Evolutionary conservation across 108 stramenopile genomes (phyloP), one percentile per base, ranked within the genome.

Genomic region (Nitzschia sp.): DNA sequence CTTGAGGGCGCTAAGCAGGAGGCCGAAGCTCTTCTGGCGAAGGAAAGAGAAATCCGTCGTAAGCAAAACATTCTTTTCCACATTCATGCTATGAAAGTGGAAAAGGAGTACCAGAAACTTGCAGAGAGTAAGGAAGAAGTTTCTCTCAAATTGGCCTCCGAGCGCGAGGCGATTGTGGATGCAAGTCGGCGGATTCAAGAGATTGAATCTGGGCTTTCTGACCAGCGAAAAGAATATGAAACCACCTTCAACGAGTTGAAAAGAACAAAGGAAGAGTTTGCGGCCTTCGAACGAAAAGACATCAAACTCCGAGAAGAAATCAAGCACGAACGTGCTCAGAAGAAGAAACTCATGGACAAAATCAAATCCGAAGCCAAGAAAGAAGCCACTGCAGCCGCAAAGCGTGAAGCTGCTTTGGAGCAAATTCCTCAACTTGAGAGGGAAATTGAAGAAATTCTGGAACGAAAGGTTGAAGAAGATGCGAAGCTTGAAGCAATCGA

Each of bases 271-370:
- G 90, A 96, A 46, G 94, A 94, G 59, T 97, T 94, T 62, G 66
- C 86, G 9, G 85, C 87, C 23, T 95, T 81, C 55, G 98, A 98
- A 82, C 73, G 95, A 36, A 70, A 80, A 66, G 98, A 98, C 75
- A 96, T 98, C 81, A 95, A 97, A 73, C 72, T 95, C 60, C 62
- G 87, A 54, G 98, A 95, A 79, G 89, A 94, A 59, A 85, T 96
- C 73, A 97, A 97, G 87, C 80, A 86, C 81, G 78, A 73, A 45
- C 90, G 94, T 65, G 70, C 62, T 24, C 78, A 84, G 48, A 75
- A 72, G 17, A 89, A 90, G 57, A 96, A 96, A 79, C 67, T 94
- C 36, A 79, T 89, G 61, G 77, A 80, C 6, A 89, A 92, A 42
- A 79, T 92, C 36, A 72, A 82, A 31, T 62, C 64, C 15, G 91